Evolutionary conservation across 306 rosid species (phyloP), one percentile per base, ranked within the genome.

Genomic region (Prunus campanulata): DNA sequence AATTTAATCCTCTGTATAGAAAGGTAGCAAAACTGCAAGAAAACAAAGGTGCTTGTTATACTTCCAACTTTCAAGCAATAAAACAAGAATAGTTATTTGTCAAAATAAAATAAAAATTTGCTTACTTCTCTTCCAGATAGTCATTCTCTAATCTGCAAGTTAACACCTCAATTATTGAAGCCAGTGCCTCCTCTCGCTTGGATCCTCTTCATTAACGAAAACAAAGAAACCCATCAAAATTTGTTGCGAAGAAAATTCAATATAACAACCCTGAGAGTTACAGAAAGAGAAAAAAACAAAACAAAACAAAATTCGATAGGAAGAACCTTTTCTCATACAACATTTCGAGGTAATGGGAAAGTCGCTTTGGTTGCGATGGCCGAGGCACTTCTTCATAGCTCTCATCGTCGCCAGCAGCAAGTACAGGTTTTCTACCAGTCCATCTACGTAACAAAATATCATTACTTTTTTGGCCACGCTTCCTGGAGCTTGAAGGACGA

Each of bases 21-120:
- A 59, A 65, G 19, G 79, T 80, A 50, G 75, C 80, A 78, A 79
- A 73, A n/a, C 83, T 82, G 80, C 25, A 78, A 85, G 44, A 66
- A 70, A 22, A 52, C n/a, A 27, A 25, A 47, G 39, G 44, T 7
- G 9, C 44, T 15, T 20, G 42, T 30, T n/a, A 65, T 32, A 15
- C 27, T 68, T 47, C 18, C 32, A 32, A 15, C 27, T 68, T 47
- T 8, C 32, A 10, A 71, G 25, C 19, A 51, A 71, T 9, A 25
- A 52, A 50, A 49, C 3, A 66, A 32, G 42, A 39, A 70, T 16
- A 3, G 1, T 3, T 3, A 12, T 49, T 49, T 46, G 11, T 7
- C 5, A 49, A 70, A 49, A 6, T 29, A 11, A 71, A 52, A 8
- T 70, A 10, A 6, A 6, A 54, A 49, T 3, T 3, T 47, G 27